Percentiles rank a stretch among this genome's conserved stretches.
Conservation (phyloP, 2,329 filamentous ascomycete species). For the Apiospora hydei region DNA sequence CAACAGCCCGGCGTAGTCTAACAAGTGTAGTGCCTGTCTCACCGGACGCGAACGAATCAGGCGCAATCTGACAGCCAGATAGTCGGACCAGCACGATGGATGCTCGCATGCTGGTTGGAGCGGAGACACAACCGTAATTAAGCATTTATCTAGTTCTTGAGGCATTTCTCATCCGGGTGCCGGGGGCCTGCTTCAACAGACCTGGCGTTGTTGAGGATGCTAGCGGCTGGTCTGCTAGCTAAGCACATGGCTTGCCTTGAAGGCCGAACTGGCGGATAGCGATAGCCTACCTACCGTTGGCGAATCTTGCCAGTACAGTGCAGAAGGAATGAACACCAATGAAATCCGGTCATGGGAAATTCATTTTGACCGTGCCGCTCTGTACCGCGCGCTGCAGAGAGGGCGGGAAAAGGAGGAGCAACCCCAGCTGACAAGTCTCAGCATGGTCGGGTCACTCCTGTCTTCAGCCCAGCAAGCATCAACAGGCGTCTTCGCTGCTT, state of each 20-base stretch:
- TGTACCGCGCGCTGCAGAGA: background rate
- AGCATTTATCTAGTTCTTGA: background rate
- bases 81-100: background rate
- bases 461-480: slow-evolving; percentile 2
- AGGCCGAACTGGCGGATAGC: background rate
- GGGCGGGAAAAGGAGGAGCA: background rate
- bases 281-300: background rate
- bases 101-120: background rate
- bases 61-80: background rate
- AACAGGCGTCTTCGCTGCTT: background rate
- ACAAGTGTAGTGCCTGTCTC: background rate
- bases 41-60: background rate
- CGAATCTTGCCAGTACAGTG: background rate
- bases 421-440: background rate
- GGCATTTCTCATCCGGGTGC: background rate
- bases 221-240: background rate
- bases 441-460: slow-evolving; percentile 2
- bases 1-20: background rate
- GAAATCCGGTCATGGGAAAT: background rate
- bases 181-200: background rate
- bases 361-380: background rate
- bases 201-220: background rate
- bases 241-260: background rate
- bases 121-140: background rate
- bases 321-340: background rate